Base-by-base conservation (phyloP, 2,329 filamentous ascomycete genomes). In the Curvularia sp. region DNA sequence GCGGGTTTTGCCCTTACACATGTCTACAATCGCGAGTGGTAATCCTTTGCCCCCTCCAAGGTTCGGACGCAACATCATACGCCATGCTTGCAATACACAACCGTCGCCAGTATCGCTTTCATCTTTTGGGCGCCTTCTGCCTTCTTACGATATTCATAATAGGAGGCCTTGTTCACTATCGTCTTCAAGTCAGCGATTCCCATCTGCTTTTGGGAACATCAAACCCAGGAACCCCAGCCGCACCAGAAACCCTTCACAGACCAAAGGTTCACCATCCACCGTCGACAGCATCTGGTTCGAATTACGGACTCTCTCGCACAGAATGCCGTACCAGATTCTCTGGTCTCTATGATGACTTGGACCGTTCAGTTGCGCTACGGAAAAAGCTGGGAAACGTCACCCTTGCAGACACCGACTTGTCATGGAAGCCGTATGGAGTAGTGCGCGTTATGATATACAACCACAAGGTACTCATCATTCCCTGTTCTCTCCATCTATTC, bases 371-470 rank as follows among this genome's bases (percentile, higher is more conserved):
- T 19, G 54, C 50, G 25, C 48, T 57, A 25, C 56, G 61, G 47
- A 65, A 58, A 36, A 42, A 51, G 1, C 52, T 58, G 9, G 62
- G 66, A 21, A 62, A 65, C 12, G 57, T 68, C 23, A 60, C 43
- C 4, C 39, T 47, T 8, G 49, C 61, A 19, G 69, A 73, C 28
- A 36, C 74, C 15, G 65, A 72, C 34, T 48, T 69, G 1, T 25
- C 47, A 13, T 72, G 68, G 66, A 64, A 59, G 19, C 23, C 51
- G 3, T 50, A 59, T n/a, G 64, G 66, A 36, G 57, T 57, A 36
- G 64, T 69, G 7, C 61, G 69, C 6, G 71, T 66, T n/a, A 69
- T 74, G 68, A 72, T 74, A 23, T 64, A 69, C 49, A 61, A 72
- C 32, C 60, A 69, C 45, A 66, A 71, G 59, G 68, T 71, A 53